phyloP scores from a whole-genome alignment of 2,329 filamentous ascomycete species.

The Fusarium goolgardi region DNA sequence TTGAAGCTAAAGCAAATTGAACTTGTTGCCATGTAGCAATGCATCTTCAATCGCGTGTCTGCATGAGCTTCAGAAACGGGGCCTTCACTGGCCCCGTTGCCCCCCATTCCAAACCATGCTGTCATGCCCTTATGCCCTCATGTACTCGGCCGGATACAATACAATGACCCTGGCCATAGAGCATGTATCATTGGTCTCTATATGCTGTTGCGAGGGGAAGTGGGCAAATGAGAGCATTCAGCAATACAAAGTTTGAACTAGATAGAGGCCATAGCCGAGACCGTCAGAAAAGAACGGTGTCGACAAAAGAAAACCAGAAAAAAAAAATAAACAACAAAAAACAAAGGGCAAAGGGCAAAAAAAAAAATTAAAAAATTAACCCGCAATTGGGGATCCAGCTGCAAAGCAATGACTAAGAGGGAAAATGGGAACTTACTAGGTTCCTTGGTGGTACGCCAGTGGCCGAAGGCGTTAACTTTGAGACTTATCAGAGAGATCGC shows the following conservation, averaged over 20 bases:
- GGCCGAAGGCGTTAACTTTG: conserved; percentile 49
- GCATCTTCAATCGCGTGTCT: conserved; percentile 45
- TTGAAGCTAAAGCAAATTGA: conserved; percentile 44
- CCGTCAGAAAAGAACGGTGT: conserved; percentile 8
- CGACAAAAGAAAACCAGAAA: background rate
- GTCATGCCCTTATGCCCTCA: conserved; percentile 28
- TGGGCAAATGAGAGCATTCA: conserved; percentile 4
- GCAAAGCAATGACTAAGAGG: conserved; percentile 24
- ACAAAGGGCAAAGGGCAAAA: background rate
- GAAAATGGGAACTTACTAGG: conserved; percentile 42
- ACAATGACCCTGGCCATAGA: conserved; percentile 28
- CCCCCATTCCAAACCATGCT: conserved; percentile 39
- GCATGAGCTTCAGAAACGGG: conserved; percentile 45
- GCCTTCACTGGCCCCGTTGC: conserved; percentile 33
- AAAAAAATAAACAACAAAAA: conserved; percentile 4
- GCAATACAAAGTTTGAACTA: conserved; percentile 23
- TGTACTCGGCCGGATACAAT: conserved; percentile 32
- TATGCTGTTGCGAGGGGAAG: conserved; percentile 13
- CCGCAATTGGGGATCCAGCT: conserved; percentile 31
- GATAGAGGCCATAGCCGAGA: conserved; percentile 13
- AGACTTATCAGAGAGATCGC: conserved; percentile 60
- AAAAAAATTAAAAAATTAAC: conserved; percentile 14
- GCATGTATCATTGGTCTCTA: conserved; percentile 15
- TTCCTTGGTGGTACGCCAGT: conserved; percentile 45
- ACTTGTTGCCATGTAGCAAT: conserved; percentile 44